A percentile compares a stretch with the other conserved stretches of the same genome.
phyloP scores from a whole-genome alignment of 192 early-diverging fungal species.

The Coemansia sp. region DNA sequence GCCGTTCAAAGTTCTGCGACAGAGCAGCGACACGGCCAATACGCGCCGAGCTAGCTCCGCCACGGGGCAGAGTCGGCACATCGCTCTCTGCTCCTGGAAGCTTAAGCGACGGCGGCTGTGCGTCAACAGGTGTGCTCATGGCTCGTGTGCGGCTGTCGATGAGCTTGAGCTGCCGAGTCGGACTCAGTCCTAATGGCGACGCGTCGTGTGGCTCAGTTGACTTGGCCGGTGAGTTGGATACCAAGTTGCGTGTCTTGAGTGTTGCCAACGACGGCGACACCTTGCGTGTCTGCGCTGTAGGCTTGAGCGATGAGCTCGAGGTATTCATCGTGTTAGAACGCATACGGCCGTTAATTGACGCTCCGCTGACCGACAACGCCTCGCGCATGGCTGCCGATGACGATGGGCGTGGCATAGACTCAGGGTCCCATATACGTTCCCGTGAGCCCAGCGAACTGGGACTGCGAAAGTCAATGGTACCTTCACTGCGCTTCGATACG shows the following conservation, averaged over 20 bases:
- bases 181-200: conserved; percentile 5
- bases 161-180: conserved; percentile 10
- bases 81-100: neutral
- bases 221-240: conserved; percentile 45
- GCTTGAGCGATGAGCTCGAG: neutral
- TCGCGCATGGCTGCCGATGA: conserved; percentile 34
- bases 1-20: conserved; percentile 54
- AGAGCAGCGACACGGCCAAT: conserved; percentile 53
- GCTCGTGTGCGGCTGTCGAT: conserved; percentile 30
- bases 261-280: conserved; percentile 45
- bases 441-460: conserved; percentile 24
- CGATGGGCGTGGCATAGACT: conserved; percentile 11
- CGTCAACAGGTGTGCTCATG: conserved; percentile 46
- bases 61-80: neutral
- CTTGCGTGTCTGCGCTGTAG: conserved; percentile 30
- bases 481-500: conserved; percentile 44
- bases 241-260: conserved; percentile 44
- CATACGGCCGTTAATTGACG: conserved; percentile 45
- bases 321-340: conserved; percentile 31
- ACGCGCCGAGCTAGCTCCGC: conserved; percentile 23
- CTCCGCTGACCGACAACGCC: conserved; percentile 24
- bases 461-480: conserved; percentile 35
- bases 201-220: neutral
- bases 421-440: conserved; percentile 14
- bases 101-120: conserved; percentile 24